Percentiles rank a stretch among this genome's conserved stretches.
Evolutionary conservation across 306 rosid species (phyloP).

Genomic region (Quercus alba): DNA sequence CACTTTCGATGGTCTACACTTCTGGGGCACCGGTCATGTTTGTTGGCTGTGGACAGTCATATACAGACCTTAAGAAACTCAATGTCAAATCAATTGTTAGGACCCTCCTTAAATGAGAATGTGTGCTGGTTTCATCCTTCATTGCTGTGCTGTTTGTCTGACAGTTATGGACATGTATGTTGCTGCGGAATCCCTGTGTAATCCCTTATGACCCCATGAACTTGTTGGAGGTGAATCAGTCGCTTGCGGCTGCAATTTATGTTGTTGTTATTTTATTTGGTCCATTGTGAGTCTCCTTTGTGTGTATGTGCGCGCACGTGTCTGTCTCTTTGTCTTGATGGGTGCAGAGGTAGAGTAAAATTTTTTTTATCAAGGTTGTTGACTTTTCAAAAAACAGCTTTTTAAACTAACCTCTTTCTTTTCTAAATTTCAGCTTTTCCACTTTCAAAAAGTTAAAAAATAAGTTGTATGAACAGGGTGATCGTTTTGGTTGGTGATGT

Average conservation of each 20-base stretch:
- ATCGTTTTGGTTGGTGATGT: too few species aligned
- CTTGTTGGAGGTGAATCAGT: slow-evolving; percentile 20
- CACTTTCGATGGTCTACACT: slow-evolving; percentile 95
- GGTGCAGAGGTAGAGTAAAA: too few species aligned
- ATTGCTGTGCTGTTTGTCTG: slow-evolving; percentile 14
- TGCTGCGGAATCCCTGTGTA: slow-evolving; percentile 18
- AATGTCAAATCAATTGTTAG: slow-evolving; percentile 86
- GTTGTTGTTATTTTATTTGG: slow-evolving; percentile 20
- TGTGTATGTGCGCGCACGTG: too few species aligned
- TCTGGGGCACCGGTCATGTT: slow-evolving; percentile 99
- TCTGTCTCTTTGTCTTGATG: too few species aligned
- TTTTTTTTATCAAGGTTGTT: too few species aligned
- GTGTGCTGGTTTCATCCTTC: not conserved
- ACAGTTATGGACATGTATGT: slow-evolving; percentile 21
- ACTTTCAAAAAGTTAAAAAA: too few species aligned
- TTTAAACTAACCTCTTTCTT: too few species aligned
- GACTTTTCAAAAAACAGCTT: too few species aligned
- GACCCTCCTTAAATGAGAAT: slow-evolving; percentile 81
- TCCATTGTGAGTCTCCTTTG: not conserved
- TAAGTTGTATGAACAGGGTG: too few species aligned
- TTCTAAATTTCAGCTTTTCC: too few species aligned
- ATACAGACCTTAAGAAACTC: slow-evolving; percentile 94
- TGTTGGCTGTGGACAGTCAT: slow-evolving; percentile 98
- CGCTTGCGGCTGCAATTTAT: slow-evolving; percentile 30
- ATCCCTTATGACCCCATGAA: slow-evolving; percentile 15